Conservation (phyloP, 208 protist species). For the Leishmania braziliensis region DNA sequence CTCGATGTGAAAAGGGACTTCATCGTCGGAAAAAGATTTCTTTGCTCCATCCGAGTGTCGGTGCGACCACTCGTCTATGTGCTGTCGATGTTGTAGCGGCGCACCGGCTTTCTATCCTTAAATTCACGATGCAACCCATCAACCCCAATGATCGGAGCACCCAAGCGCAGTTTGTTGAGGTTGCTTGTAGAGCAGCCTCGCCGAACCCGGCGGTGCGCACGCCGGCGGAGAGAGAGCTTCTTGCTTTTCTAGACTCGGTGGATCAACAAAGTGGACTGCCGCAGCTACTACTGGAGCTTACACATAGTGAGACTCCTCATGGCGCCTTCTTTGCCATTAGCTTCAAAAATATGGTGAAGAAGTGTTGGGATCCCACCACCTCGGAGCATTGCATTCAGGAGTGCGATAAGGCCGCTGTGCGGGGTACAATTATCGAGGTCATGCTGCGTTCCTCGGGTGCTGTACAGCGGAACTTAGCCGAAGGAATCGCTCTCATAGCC, state of each 20-base stretch:
- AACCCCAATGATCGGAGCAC: constrained; percentile 47
- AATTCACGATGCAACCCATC: constrained; percentile 51
- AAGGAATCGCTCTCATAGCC: constrained; percentile 89
- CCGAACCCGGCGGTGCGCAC: constrained; percentile 50
- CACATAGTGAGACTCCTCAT: constrained; percentile 35
- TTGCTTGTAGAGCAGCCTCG: constrained; percentile 50
- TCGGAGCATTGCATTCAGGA: constrained; percentile 85
- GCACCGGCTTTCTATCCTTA: neutral
- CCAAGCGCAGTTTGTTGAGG: constrained; percentile 29
- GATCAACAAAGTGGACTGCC: constrained; percentile 71
- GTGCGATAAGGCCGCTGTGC: constrained; percentile 65
- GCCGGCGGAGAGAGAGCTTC: constrained; percentile 61
- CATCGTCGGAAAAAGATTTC: neutral
- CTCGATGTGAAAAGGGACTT: neutral
- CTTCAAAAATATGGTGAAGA: constrained; percentile 89
- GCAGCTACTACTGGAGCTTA: constrained; percentile 53
- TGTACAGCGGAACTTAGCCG: constrained; percentile 89
- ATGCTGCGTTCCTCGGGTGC: constrained; percentile 59
- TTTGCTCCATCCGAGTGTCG: neutral
- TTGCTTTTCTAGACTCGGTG: constrained; percentile 60
- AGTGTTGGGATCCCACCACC: constrained; percentile 70
- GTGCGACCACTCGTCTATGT: neutral
- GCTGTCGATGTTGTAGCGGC: neutral
- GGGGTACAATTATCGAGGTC: constrained; percentile 49
- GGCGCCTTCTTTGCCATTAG: constrained; percentile 75